These are phyloP conservation scores for Boletellus deceptivus DNA, from an alignment of 1,284 basidiomycete species.

Conservation along the genomic window DNA sequence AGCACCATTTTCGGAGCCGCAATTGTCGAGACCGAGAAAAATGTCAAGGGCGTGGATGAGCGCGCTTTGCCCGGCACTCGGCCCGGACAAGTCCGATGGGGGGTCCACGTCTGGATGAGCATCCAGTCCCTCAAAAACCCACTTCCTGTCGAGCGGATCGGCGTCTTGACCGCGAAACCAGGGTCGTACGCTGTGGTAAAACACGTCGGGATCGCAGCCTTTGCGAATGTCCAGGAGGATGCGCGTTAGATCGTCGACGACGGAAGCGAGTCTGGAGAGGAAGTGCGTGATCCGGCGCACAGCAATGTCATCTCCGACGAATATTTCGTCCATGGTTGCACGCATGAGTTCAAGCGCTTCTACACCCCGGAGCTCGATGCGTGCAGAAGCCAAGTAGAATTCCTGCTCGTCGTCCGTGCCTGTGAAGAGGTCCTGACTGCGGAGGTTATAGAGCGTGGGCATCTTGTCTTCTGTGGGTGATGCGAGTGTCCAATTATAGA, in stretches of 20 bases:
- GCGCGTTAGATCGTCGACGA: slow-evolving; percentile 64
- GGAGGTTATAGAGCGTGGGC: slow-evolving; percentile 53
- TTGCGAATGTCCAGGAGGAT: slow-evolving; percentile 67
- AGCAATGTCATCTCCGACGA: slow-evolving; percentile 82
- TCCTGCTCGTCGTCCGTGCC: slow-evolving; percentile 82
- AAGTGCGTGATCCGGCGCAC: slow-evolving; percentile 71
- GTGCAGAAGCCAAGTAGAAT: slow-evolving; percentile 86
- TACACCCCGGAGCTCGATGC: slow-evolving; percentile 92
- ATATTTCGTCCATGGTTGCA: slow-evolving; percentile 86
- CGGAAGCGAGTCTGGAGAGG: slow-evolving; percentile 61
- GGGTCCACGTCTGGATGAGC: slow-evolving; percentile 45
- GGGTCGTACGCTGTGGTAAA: slow-evolving; percentile 85
- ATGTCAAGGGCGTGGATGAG: slow-evolving; percentile 88
- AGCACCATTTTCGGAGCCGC: slow-evolving; percentile 17
- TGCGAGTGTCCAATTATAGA: slow-evolving; percentile 85
- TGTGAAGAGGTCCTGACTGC: slow-evolving; percentile 74
- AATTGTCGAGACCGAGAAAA: slow-evolving; percentile 82
- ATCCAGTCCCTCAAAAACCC: slow-evolving; percentile 81
- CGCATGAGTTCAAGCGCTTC: slow-evolving; percentile 86
- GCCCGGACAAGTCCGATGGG: slow-evolving; percentile 75
- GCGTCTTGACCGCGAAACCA: slow-evolving; percentile 91
- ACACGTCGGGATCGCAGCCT: slow-evolving; percentile 76
- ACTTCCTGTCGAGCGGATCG: slow-evolving; percentile 55
- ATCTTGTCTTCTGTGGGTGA: slow-evolving; percentile 12
- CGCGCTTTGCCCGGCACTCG: slow-evolving; percentile 89